These are phyloP conservation scores for Magnusiomyces tetraspermus DNA, from an alignment of 1,139 yeast species.

Conservation along the genomic window DNA sequence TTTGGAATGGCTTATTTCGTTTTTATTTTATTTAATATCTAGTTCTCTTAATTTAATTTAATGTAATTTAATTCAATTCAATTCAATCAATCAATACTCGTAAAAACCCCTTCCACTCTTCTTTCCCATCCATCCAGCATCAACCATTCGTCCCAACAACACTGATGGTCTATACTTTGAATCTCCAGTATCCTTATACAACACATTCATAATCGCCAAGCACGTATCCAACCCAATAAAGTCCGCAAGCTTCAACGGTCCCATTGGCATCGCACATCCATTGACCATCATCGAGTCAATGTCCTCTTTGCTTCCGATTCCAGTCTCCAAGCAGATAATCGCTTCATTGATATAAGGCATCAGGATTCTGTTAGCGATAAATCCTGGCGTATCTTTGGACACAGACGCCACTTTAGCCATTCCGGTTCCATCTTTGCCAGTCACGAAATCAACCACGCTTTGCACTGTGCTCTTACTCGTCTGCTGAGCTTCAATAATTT, in stretches of 20 bases:
- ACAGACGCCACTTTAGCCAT: conserved; percentile 35
- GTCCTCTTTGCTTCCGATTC: conserved; percentile 35
- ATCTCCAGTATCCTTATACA: conserved; percentile 36
- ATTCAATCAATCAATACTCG: conserved; percentile 28
- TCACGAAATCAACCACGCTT: conserved; percentile 24
- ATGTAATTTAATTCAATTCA: too few species aligned
- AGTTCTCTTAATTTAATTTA: neutral
- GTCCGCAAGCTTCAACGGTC: conserved; percentile 38
- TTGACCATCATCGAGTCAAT: conserved; percentile 38
- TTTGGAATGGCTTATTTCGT: neutral
- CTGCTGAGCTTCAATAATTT: conserved; percentile 37
- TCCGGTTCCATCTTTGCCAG: conserved; percentile 29
- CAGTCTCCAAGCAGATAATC: conserved; percentile 36
- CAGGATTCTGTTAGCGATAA: conserved; percentile 37
- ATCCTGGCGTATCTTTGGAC: conserved; percentile 37
- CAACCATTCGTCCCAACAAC: conserved; percentile 34
- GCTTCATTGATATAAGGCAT: conserved; percentile 41
- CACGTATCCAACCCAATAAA: conserved; percentile 40
- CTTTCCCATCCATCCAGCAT: conserved; percentile 38
- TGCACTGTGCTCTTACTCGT: conserved; percentile 26
- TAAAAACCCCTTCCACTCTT: conserved; percentile 38
- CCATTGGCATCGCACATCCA: conserved; percentile 43
- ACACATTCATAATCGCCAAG: conserved; percentile 36
- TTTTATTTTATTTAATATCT: too few species aligned
- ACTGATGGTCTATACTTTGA: conserved; percentile 37